Percentiles rank a stretch among this genome's conserved stretches.
These are phyloP conservation scores for Aquilaria malaccensis DNA, from an alignment of 345 rosid genomes.

Conservation along the genomic window DNA sequence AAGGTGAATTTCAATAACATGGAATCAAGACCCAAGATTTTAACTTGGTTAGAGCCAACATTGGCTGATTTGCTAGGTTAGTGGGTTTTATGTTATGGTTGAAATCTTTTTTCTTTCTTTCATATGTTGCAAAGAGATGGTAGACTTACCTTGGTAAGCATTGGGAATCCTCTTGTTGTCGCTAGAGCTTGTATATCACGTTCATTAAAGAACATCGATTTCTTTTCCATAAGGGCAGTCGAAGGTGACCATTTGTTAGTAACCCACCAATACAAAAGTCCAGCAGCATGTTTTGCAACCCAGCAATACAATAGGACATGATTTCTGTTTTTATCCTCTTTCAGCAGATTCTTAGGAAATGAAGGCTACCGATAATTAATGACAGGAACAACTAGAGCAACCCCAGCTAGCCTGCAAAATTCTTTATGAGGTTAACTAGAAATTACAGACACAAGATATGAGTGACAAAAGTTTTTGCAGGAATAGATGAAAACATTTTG, in stretches of 20 bases:
- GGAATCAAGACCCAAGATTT: too few relatives aligned
- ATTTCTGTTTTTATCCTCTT: slow-evolving; percentile 54
- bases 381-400: slow-evolving; percentile 60
- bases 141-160: slow-evolving; percentile 65
- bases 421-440: slow-evolving; percentile 10
- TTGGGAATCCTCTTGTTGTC: slow-evolving; percentile 65
- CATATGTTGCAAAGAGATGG: slow-evolving; percentile 8
- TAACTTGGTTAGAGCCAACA: too few relatives aligned
- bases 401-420: slow-evolving; percentile 70
- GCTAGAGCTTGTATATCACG: slow-evolving; percentile 60
- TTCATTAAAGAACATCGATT: slow-evolving; percentile 52
- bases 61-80: background rate
- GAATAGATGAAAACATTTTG: slow-evolving; percentile 13
- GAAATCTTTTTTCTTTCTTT: background rate
- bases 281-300: slow-evolving; percentile 59
- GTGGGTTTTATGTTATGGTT: background rate
- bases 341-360: slow-evolving; percentile 49
- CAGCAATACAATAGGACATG: slow-evolving; percentile 39
- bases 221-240: slow-evolving; percentile 44
- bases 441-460: background rate
- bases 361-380: slow-evolving; percentile 78
- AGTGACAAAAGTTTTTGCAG: background rate
- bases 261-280: slow-evolving; percentile 69
- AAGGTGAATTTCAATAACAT: too few relatives aligned
- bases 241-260: slow-evolving; percentile 60